Evolutionary conservation across 257 asterid species (phyloP).

Genomic region (Cruciata laevipes): DNA sequence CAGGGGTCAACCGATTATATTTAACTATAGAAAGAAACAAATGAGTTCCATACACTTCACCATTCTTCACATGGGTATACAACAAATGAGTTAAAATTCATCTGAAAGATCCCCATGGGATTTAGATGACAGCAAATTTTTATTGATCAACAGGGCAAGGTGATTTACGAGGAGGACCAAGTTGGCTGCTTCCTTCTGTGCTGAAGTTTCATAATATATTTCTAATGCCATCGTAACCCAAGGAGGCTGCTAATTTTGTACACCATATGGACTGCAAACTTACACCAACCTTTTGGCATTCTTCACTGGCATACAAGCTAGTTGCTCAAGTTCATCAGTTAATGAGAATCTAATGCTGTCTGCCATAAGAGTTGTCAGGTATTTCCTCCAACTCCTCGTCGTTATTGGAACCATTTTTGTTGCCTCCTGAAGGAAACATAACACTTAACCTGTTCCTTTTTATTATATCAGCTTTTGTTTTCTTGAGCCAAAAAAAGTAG

Average conservation of each 20-base stretch:
- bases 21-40: background rate
- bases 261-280: background rate
- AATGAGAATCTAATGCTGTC: constrained; percentile 21
- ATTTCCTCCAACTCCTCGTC: constrained; percentile 22
- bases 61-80: constrained; percentile 1
- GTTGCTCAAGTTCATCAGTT: constrained; percentile 9
- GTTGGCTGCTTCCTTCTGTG: constrained; percentile 23
- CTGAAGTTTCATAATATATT: constrained; percentile 17
- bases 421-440: constrained; percentile 42
- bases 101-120: constrained; percentile 19
- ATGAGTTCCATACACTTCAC: constrained; percentile 11
- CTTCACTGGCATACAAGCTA: constrained; percentile 14
- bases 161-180: constrained; percentile 19
- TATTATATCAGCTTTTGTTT: constrained; percentile 53
- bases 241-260: background rate
- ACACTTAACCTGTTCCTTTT: constrained; percentile 66
- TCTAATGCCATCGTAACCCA: constrained; percentile 5
- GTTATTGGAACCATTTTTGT: constrained; percentile 21
- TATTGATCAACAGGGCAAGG: constrained; percentile 24
- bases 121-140: constrained; percentile 10
- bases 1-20: no score
- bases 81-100: constrained; percentile 22
- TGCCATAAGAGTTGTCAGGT: constrained; percentile 27
- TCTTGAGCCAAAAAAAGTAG: constrained; percentile 71
- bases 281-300: constrained; percentile 18